Evolutionary conservation across 2,329 filamentous ascomycete species (phyloP), one percentile per base, ranked within the genome.

Genomic region (Huntiella moniliformis): DNA sequence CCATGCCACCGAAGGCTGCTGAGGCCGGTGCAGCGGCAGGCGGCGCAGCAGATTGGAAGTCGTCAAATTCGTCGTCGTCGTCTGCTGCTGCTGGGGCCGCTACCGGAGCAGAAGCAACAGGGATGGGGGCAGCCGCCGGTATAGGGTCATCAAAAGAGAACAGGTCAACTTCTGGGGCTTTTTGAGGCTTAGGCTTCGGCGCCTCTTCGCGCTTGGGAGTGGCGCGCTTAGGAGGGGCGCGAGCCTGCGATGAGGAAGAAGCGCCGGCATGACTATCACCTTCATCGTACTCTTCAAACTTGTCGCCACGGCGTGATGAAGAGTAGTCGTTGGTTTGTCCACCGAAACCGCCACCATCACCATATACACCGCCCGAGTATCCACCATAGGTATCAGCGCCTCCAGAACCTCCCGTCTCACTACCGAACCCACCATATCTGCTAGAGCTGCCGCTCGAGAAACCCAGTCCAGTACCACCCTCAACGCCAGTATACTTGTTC

Each of bases 221-320:
- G 35, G 56, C 44, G 2, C 54, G 52, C 45, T 63, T 61, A 4
- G 18, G 31, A 28, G 47, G n/a, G 5, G 37, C 16, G 15, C 42
- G 44, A 10, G 42, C 17, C 16, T 17, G 35, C 52, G 67, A 64
- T 57, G 68, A 74, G 32, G 66, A 64, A 17, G 73, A 63, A 49
- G 72, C 65, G 44, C 60, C 55, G 1, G 60, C 63, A 36, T 71
- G 84, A 56, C 94, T 91, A 47, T 96, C 88, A 56, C 80, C 88
- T 62, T 98, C 91, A 58, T 98, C 87, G 56, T 98, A 98, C 62
- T 95, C 91, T 54, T 96, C 88, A 54, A 95, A 98, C 52, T 79
- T 74, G 53, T 92, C 86, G 46, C 70, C 67, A 48, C 78, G 66
- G 54, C 67, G 52, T 10, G 54, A 68, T 49, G 74, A 65, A 54